Percentiles rank a stretch among this genome's conserved stretches.
Evolutionary conservation across 83 land plant genomes (phyloP).

Genomic region (Picea abies): DNA sequence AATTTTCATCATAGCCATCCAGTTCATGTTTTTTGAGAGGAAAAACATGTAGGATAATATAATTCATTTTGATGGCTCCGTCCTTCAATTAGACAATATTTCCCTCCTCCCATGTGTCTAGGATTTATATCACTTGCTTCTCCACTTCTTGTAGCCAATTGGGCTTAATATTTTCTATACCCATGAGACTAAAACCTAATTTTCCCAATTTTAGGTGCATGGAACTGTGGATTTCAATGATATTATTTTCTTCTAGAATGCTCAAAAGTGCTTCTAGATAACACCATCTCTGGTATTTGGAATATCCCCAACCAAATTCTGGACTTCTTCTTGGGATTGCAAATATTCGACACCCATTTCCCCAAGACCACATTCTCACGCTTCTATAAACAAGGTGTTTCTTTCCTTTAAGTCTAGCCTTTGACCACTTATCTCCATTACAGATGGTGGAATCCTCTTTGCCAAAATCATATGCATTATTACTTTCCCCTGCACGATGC

Average conservation of each 20-base stretch:
- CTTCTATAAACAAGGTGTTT: neutral
- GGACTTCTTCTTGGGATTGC: conserved; percentile 14
- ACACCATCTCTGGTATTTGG: neutral
- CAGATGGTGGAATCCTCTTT: neutral
- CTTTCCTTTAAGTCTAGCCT: neutral
- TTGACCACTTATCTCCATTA: too few species aligned
- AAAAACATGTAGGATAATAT: too few species aligned
- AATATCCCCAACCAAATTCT: conserved; percentile 17
- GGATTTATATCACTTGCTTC: too few species aligned
- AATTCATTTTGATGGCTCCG: too few species aligned
- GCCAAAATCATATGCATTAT: neutral
- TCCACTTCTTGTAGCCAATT: neutral
- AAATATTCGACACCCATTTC: conserved; percentile 20
- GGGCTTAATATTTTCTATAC: neutral
- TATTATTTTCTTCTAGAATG: neutral
- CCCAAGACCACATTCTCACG: conserved; percentile 16
- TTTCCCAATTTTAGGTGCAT: conserved; percentile 7
- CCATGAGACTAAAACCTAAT: neutral
- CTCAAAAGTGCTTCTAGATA: conserved; percentile 6
- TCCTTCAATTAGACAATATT: too few species aligned
- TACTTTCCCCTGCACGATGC: neutral
- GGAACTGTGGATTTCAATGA: neutral
- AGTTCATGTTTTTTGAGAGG: too few species aligned
- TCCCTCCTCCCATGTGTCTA: too few species aligned
- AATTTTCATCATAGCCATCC: too few species aligned